Evolutionary conservation across 306 rosid genomes (phyloP).

Genomic region (Spatholobus suberectus): DNA sequence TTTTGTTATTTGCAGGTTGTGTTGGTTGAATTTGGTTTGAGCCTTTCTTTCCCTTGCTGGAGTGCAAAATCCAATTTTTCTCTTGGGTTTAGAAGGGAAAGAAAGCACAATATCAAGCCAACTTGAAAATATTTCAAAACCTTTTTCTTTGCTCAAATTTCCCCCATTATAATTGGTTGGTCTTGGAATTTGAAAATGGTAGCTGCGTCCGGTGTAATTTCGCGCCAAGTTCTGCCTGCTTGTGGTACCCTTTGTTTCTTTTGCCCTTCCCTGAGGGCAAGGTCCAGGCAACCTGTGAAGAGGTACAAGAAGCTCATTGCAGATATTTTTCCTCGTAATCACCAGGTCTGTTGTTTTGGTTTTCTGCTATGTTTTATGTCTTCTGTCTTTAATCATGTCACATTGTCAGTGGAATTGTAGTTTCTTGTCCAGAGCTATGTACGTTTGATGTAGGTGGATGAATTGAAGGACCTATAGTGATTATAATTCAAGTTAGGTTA

Average conservation of each 20-base stretch:
- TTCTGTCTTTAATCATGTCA: constrained; percentile 8
- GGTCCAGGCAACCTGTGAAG: constrained; percentile 97
- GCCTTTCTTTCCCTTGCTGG: constrained; percentile 74
- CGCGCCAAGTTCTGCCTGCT: constrained; percentile 88
- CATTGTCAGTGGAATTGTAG: constrained; percentile 26
- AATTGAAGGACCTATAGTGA: too few relatives aligned
- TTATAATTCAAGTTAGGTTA: too few relatives aligned
- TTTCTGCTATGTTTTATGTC: background rate
- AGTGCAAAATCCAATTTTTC: constrained; percentile 17
- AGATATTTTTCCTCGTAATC: constrained; percentile 79
- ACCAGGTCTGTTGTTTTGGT: constrained; percentile 57
- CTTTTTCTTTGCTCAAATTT: background rate
- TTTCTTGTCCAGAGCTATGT: background rate
- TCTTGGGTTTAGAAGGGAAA: constrained; percentile 70
- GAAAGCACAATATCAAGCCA: constrained; percentile 45
- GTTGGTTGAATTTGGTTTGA: too few relatives aligned
- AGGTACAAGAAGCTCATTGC: constrained; percentile 97
- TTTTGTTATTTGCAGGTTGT: too few relatives aligned
- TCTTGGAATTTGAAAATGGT: constrained; percentile 53
- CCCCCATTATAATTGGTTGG: constrained; percentile 6
- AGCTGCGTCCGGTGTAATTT: constrained; percentile 75
- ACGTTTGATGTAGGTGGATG: background rate
- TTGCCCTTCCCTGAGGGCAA: constrained; percentile 84
- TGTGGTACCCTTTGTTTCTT: constrained; percentile 86
- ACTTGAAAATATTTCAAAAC: background rate